Evolutionary conservation across 1,284 basidiomycete species (phyloP).

Genomic region (Meira miltonrushii): DNA sequence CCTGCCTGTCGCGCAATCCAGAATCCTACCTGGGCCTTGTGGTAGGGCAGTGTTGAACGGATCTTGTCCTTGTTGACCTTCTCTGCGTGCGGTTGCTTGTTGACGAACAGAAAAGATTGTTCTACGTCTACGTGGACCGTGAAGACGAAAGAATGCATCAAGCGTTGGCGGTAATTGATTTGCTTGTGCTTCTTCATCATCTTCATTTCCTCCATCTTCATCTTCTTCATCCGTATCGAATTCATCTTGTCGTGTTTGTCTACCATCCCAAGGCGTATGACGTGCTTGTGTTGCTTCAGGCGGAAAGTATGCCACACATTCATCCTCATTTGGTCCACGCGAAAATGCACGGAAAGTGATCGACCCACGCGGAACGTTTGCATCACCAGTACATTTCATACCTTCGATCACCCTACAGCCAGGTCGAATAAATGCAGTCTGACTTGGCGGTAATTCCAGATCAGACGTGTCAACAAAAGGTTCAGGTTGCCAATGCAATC

Average conservation of each 20-base stretch:
- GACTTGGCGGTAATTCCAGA: constrained; percentile 12
- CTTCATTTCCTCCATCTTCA: constrained; percentile 26
- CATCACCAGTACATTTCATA: constrained; percentile 34
- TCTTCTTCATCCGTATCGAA: constrained; percentile 18
- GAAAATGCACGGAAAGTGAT: constrained; percentile 36
- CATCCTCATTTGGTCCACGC: constrained; percentile 25
- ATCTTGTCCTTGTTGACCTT: not conserved
- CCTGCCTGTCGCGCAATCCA: constrained; percentile 25
- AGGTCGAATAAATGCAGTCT: constrained; percentile 22
- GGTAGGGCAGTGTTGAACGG: not conserved
- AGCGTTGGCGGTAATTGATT: not conserved
- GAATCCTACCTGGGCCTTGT: constrained; percentile 24
- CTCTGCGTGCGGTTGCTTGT: too few species aligned
- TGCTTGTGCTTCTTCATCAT: constrained; percentile 16
- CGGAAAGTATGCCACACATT: not conserved
- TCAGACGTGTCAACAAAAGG: constrained; percentile 18
- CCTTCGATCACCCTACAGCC: constrained; percentile 31
- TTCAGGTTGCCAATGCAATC: constrained; percentile 23
- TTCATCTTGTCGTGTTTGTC: not conserved
- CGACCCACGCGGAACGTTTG: constrained; percentile 32
- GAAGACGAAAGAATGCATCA: not conserved
- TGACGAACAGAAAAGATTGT: too few species aligned
- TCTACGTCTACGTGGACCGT: not conserved
- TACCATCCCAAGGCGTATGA: constrained; percentile 4
- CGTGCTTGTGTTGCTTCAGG: not conserved